Evolutionary conservation across 164 flowering plant genomes (phyloP), one percentile per base, ranked within the genome.

Genomic region (Paratinospora sagittata): DNA sequence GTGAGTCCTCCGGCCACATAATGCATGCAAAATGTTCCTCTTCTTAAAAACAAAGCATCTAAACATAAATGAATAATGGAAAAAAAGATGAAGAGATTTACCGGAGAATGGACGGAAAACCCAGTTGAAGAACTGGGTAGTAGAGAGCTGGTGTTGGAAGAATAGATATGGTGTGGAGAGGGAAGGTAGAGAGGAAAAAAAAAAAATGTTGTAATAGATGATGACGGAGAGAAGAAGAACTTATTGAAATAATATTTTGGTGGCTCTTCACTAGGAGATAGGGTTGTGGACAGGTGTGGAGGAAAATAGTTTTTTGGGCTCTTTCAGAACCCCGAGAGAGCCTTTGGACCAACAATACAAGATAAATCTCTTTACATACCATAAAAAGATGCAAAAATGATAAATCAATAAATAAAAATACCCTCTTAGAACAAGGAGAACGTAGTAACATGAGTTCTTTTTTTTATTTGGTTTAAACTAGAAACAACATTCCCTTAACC

Each of bases 261-360:
- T 84, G 93, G 84, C 90, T 81, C 83, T 88, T 89, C 69, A 75
- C 16, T 19, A 69, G 74, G 26, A 80, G 97, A 92, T 92, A 89
- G 93, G 92, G 97, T 70, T 82, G 76, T 57, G 69, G 16, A 23
- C 43, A 45, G 82, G 89, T 73, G 92, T 86, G 93, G 96, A 73
- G 83, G 88, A 85, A 81, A 87, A 62, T 82, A n/a, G 55, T 66
- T 67, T 67, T 27, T 14, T 57, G 23, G 24, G 19, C 65, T 57
- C 70, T 55, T 65, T 55, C 52, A 66, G 33, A 64, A 36, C 24
- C 43, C 65, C 70, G 57, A 67, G 49, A 23, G 70, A 43, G 41
- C 43, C 67, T 36, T 9, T 65, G 41, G 67, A 37, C n/a, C 24
- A 30, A 37, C 21, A n/a, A n/a, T 14, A 65, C 34, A 30, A 65